Evolutionary conservation across 164 flowering plant genomes (phyloP).

Genomic region (Platanus orientalis): DNA sequence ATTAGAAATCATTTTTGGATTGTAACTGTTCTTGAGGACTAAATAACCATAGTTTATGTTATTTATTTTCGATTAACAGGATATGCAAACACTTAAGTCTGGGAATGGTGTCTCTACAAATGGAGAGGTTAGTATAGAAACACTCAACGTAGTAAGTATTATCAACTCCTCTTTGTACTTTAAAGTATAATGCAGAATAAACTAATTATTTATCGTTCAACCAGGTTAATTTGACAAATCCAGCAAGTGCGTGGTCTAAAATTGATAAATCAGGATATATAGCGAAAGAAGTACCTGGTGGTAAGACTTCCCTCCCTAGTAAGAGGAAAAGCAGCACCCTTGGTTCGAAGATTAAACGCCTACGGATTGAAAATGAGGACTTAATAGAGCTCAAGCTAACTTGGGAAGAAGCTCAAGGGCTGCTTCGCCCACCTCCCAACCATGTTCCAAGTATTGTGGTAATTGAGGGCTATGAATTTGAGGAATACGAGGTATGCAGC

Average conservation of each 20-base stretch:
- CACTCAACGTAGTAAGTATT: constrained; percentile 18
- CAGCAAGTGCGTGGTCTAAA: constrained; percentile 39
- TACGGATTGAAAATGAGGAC: constrained; percentile 54
- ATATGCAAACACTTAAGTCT: constrained; percentile 12
- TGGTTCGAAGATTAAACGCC: constrained; percentile 61
- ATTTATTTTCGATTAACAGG: constrained; percentile 14
- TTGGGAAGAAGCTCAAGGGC: constrained; percentile 87
- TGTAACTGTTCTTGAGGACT: too few species aligned
- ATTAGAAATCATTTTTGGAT: too few species aligned
- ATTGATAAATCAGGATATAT: constrained; percentile 53
- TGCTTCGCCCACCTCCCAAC: constrained; percentile 68
- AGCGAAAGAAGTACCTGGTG: constrained; percentile 46
- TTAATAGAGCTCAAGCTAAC: constrained; percentile 69
- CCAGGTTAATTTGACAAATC: constrained; percentile 47
- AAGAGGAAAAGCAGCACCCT: constrained; percentile 65
- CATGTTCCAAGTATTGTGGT: constrained; percentile 49
- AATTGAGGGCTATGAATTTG: constrained; percentile 84
- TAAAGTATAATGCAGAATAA: constrained; percentile 18
- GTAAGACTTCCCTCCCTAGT: constrained; percentile 36
- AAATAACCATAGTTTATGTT: too few species aligned
- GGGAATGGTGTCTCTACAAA: constrained; percentile 26
- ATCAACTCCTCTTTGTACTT: constrained; percentile 16
- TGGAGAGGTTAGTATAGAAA: constrained; percentile 36
- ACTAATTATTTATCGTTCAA: constrained; percentile 19
- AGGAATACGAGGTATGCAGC: constrained; percentile 59